Evolutionary conservation across 2,329 filamentous ascomycete genomes (phyloP).

Genomic region (Aspergillus ustus): DNA sequence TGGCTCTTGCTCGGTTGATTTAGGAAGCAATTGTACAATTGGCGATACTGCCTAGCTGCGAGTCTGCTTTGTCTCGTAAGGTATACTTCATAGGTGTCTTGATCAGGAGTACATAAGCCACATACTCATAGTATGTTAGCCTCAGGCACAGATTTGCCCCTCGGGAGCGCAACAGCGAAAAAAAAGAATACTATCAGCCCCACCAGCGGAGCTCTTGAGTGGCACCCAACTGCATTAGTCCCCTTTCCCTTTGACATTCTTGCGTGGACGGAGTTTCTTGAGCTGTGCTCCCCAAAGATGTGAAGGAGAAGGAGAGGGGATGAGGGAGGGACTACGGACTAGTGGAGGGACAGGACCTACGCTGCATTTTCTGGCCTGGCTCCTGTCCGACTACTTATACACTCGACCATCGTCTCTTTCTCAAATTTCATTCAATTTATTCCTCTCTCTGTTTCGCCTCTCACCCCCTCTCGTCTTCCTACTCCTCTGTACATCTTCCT

Average conservation of each 20-base stretch:
- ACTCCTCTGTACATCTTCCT: neutral
- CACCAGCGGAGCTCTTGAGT: constrained; percentile 11
- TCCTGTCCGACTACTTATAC: constrained; percentile 13
- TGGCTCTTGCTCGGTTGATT: neutral
- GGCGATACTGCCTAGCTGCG: neutral
- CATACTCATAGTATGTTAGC: constrained; percentile 3
- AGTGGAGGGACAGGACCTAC: constrained; percentile 15
- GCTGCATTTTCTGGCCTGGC: constrained; percentile 17
- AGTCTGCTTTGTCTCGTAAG: neutral
- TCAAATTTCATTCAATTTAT: constrained; percentile 14
- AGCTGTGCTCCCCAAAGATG: constrained; percentile 5
- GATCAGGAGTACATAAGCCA: neutral
- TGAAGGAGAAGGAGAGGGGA: constrained; percentile 1
- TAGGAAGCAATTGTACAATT: neutral
- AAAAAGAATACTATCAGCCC: constrained; percentile 12
- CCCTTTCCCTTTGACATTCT: constrained; percentile 10
- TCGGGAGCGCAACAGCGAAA: constrained; percentile 5
- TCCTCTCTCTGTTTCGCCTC: constrained; percentile 18
- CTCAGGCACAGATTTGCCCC: constrained; percentile 18
- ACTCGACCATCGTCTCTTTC: constrained; percentile 15
- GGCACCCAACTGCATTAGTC: constrained; percentile 10
- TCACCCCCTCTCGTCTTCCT: neutral
- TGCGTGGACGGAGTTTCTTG: constrained; percentile 7
- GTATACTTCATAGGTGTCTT: neutral
- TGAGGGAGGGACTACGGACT: constrained; percentile 5